Percentiles rank a stretch among this genome's conserved stretches.
phyloP scores from a whole-genome alignment of 306 rosid species.

The Quercus engelmannii region DNA sequence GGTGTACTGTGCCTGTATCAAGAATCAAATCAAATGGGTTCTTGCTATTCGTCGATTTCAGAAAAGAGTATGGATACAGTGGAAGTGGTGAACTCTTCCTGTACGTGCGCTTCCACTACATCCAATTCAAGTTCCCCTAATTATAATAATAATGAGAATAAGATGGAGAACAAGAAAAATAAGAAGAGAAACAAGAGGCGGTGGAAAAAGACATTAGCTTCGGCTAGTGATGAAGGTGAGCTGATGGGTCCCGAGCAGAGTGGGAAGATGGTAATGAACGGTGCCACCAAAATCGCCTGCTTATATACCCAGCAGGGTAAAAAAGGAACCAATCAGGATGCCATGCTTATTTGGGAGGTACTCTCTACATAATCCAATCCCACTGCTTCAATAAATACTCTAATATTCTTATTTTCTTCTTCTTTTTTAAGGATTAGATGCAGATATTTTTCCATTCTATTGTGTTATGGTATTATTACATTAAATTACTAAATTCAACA shows the following conservation, averaged over 20 bases:
- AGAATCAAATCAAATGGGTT: conserved; percentile 17
- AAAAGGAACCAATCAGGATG: conserved; percentile 58
- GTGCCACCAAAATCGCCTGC: conserved; percentile 37
- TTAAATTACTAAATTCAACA: too few relatives aligned
- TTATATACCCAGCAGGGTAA: conserved; percentile 53
- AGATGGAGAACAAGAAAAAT: neutral
- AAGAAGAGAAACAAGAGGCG: neutral
- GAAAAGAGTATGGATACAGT: neutral
- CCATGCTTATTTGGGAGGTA: conserved; percentile 56
- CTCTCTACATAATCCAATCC: too few relatives aligned
- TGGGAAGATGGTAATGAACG: conserved; percentile 32
- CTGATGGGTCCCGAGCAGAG: conserved; percentile 21
- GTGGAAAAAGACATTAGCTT: conserved; percentile 12
- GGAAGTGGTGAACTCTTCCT: neutral
- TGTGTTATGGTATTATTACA: neutral
- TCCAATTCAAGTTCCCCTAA: neutral
- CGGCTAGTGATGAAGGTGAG: conserved; percentile 6
- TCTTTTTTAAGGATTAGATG: too few relatives aligned
- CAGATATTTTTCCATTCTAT: neutral
- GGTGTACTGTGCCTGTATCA: neutral
- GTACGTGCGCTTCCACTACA: neutral
- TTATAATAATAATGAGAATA: neutral
- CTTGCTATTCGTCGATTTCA: conserved; percentile 17
- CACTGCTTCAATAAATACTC: neutral
- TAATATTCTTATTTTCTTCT: neutral